These are phyloP conservation scores for Dunaliella sp. DNA, from an alignment of 139 green algal species.

Conservation along the genomic window DNA sequence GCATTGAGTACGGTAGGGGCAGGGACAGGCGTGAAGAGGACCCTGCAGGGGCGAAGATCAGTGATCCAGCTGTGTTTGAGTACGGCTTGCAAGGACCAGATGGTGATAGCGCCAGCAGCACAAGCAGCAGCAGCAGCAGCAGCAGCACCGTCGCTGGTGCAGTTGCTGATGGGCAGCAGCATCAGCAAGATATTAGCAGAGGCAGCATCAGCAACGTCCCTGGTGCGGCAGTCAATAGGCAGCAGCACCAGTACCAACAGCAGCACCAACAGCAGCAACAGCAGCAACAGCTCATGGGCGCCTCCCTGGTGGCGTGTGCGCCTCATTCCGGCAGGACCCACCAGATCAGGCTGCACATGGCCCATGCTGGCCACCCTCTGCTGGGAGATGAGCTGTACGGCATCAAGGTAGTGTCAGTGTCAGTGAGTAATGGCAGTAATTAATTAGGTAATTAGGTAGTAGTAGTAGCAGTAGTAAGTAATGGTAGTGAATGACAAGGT, in stretches of 20 bases:
- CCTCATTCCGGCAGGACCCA: slow-evolving; percentile 65
- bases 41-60: no score
- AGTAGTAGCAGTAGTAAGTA: not conserved
- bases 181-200: not conserved
- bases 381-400: slow-evolving; percentile 72
- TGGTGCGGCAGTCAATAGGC: no score
- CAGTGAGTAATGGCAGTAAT: not conserved
- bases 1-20: no score
- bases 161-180: not conserved
- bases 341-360: slow-evolving; percentile 73
- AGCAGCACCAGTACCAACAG: not conserved
- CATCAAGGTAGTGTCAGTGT: slow-evolving; percentile 22
- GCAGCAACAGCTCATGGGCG: slow-evolving; percentile 18
- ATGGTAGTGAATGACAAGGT: no score
- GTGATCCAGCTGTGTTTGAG: no score
- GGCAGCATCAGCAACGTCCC: slow-evolving; percentile 5
- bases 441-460: not conserved
- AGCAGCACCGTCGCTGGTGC: not conserved
- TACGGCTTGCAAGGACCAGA: no score
- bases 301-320: slow-evolving; percentile 46
- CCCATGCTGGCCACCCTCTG: slow-evolving; percentile 56
- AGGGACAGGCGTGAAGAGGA: no score
- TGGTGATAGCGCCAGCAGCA: no score
- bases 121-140: not conserved
- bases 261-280: not conserved